Evolutionary conservation across 306 rosid species (phyloP).

Genomic region (Cucumis melo): DNA sequence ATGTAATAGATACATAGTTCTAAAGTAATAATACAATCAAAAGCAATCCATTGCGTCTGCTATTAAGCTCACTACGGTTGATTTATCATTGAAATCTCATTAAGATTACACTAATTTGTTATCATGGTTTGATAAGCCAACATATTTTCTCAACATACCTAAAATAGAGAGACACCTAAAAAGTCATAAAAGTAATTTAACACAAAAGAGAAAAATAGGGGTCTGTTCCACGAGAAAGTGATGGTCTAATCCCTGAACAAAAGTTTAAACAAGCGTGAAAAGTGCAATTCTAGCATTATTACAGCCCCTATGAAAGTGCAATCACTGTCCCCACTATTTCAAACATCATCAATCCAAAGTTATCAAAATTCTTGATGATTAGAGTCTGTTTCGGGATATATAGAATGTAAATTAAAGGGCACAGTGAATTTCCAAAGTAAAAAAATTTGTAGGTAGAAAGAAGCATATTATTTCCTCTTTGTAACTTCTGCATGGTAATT

Average conservation of each 20-base stretch:
- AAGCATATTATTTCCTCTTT: slow-evolving; percentile 1
- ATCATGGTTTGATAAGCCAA: too few relatives aligned
- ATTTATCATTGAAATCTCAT: too few relatives aligned
- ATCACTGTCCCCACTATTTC: neutral
- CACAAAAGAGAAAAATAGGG: neutral
- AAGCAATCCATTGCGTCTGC: too few relatives aligned
- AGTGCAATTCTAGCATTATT: neutral
- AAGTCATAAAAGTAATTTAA: neutral
- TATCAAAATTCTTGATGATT: neutral
- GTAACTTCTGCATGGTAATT: neutral
- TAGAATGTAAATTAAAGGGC: neutral
- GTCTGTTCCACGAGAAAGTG: neutral
- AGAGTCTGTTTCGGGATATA: neutral
- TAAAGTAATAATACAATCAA: too few relatives aligned
- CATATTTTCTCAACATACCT: too few relatives aligned
- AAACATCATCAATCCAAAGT: neutral
- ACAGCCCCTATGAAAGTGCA: neutral
- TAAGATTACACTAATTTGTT: too few relatives aligned
- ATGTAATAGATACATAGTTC: too few relatives aligned
- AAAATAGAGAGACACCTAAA: neutral
- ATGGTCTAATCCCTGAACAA: neutral
- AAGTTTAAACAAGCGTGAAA: neutral
- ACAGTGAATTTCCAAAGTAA: neutral
- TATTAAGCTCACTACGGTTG: too few relatives aligned
- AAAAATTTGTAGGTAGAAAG: neutral